A percentile compares a stretch with the other conserved stretches of the same genome.
These are phyloP conservation scores for Rhizopogon parksii DNA, from an alignment of 1,284 basidiomycete species.

Conservation along the genomic window DNA sequence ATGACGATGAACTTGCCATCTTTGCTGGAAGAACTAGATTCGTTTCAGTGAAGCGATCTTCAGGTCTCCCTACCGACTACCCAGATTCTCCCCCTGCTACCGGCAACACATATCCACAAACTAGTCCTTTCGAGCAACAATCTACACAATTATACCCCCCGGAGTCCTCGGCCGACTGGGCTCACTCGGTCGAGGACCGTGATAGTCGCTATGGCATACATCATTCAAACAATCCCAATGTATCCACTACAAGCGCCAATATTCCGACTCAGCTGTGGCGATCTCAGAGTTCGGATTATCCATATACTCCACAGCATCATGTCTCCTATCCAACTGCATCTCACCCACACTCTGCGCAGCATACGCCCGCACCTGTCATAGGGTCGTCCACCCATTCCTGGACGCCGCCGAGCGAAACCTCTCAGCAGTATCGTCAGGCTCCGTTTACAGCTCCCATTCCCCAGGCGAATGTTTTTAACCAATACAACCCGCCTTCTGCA, in stretches of 20 bases:
- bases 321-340: conserved; percentile 12
- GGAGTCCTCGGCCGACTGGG: conserved; percentile 18
- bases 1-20: conserved; percentile 53
- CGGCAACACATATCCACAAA: neutral
- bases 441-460: conserved; percentile 1
- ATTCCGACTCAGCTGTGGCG: conserved; percentile 20
- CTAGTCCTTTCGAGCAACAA: conserved; percentile 7
- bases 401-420: conserved; percentile 6
- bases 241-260: neutral
- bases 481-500: conserved; percentile 11
- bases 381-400: conserved; percentile 13
- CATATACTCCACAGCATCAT: conserved; percentile 19
- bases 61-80: conserved; percentile 5
- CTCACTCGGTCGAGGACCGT: conserved; percentile 12
- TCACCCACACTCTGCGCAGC: conserved; percentile 9
- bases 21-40: conserved; percentile 56
- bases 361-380: conserved; percentile 10
- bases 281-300: conserved; percentile 24
- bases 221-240: conserved; percentile 8
- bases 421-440: conserved; percentile 11
- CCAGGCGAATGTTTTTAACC: conserved; percentile 9
- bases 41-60: conserved; percentile 33
- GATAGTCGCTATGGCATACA: neutral
- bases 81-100: conserved; percentile 4
- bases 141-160: conserved; percentile 16